Percentiles rank a stretch among this genome's conserved stretches.
Conservation (phyloP, 2,329 filamentous ascomycete species). For the Calonectria crousiana region DNA sequence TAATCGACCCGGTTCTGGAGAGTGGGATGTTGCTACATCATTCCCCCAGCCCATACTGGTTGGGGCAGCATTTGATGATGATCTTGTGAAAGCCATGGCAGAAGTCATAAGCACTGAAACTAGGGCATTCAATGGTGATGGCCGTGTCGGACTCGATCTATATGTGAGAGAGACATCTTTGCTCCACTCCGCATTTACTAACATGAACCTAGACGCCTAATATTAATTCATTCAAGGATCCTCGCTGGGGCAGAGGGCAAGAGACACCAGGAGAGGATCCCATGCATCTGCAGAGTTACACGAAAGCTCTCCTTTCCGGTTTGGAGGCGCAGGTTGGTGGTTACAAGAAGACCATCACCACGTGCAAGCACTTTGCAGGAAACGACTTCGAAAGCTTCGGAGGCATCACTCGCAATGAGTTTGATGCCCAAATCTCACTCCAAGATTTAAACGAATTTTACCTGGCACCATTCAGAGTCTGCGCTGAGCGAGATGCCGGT, state of each 20-base stretch:
- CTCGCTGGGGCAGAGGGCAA: background rate
- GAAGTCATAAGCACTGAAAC: background rate
- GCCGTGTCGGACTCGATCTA: background rate
- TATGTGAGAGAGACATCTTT: background rate
- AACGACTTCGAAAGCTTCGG: background rate
- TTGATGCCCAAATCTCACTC: background rate
- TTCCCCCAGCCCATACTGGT: background rate
- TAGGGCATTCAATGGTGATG: background rate
- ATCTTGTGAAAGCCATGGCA: background rate
- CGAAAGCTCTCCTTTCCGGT: background rate
- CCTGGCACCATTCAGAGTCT: background rate
- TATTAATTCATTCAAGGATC: constrained; percentile 1
- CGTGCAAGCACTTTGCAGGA: background rate
- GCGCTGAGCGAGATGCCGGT: background rate
- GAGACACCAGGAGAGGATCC: background rate
- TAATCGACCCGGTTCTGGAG: background rate
- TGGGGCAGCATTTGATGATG: background rate
- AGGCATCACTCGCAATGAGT: background rate
- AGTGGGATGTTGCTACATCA: background rate
- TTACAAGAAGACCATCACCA: constrained; percentile 1
- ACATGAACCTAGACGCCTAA: background rate
- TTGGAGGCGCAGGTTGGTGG: background rate
- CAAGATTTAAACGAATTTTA: constrained; percentile 1
- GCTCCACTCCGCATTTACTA: background rate
- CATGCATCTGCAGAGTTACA: background rate